These are phyloP conservation scores for Verticillium longisporum DNA, from an alignment of 2,329 filamentous ascomycete species.

Conservation along the genomic window DNA sequence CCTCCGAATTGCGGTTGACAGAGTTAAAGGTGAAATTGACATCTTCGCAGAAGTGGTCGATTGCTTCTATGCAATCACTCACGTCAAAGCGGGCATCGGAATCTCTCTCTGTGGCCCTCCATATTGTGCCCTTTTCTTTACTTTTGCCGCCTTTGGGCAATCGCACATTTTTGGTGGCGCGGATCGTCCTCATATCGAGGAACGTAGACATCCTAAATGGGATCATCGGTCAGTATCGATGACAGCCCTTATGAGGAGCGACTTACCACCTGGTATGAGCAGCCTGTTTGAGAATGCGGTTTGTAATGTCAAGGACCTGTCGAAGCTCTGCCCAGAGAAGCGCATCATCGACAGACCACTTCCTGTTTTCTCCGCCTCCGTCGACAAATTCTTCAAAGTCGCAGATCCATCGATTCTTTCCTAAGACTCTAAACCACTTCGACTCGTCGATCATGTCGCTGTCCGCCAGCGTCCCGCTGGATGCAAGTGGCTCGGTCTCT, in stretches of 20 bases:
- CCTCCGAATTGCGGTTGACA: not conserved
- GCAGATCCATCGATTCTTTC: slow-evolving; percentile 6
- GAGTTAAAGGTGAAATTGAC: not conserved
- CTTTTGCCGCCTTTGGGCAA: not conserved
- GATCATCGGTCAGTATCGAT: not conserved
- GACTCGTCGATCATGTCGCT: not conserved
- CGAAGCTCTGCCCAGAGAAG: slow-evolving; percentile 6
- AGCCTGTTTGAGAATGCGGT: slow-evolving; percentile 5
- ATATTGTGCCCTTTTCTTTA: not conserved
- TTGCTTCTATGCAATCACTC: not conserved
- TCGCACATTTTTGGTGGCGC: not conserved
- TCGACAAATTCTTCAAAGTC: slow-evolving; percentile 1
- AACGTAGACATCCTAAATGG: not conserved
- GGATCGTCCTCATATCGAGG: not conserved
- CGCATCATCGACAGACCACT: slow-evolving; percentile 6
- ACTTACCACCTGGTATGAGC: slow-evolving; percentile 5
- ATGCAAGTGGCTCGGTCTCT: not conserved
- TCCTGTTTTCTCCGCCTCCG: not conserved
- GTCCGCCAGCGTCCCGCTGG: not conserved
- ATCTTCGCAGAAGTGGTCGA: not conserved
- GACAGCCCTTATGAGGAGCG: not conserved
- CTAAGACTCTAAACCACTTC: slow-evolving; percentile 6
- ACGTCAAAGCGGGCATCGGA: not conserved
- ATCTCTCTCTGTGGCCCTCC: not conserved
- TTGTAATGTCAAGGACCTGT: slow-evolving; percentile 7